phyloP scores from a whole-genome alignment of 2,329 filamentous ascomycete genomes.

The Venturia asperata region DNA sequence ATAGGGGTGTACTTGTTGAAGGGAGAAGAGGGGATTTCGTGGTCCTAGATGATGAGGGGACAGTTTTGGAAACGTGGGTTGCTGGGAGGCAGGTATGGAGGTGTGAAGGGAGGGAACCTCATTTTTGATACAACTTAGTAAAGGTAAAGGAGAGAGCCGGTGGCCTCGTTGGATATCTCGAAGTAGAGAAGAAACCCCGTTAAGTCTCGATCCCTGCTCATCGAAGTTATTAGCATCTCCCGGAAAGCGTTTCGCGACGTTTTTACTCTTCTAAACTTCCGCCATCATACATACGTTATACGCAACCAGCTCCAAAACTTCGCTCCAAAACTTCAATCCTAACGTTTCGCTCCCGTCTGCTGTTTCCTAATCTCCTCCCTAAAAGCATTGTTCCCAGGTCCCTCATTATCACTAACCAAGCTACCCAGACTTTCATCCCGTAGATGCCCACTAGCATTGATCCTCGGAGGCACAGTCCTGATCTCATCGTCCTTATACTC shows the following conservation, averaged over 20 bases:
- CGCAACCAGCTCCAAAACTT: too few species aligned
- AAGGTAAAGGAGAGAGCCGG: too few species aligned
- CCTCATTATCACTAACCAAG: slow-evolving; percentile 29
- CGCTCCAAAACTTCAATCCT: background rate
- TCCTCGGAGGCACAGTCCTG: slow-evolving; percentile 13
- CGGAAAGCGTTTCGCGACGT: too few species aligned
- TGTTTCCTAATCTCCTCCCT: slow-evolving; percentile 33
- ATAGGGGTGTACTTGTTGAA: slow-evolving; percentile 34
- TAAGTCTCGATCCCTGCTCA: too few species aligned
- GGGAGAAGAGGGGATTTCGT: slow-evolving; percentile 45
- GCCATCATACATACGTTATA: background rate
- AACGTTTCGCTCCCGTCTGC: slow-evolving; percentile 28
- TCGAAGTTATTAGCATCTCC: too few species aligned
- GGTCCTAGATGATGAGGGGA: slow-evolving; percentile 40
- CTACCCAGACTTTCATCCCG: slow-evolving; percentile 27
- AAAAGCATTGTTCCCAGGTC: slow-evolving; percentile 30
- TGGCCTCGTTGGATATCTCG: too few species aligned
- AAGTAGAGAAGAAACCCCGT: too few species aligned
- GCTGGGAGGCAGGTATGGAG: slow-evolving; percentile 41
- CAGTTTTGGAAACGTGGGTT: slow-evolving; percentile 47
- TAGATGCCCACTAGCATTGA: slow-evolving; percentile 20
- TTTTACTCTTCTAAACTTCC: too few species aligned
- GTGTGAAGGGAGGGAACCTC: slow-evolving; percentile 13
- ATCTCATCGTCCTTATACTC: slow-evolving; percentile 22
- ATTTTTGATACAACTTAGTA: slow-evolving; percentile 6